These are phyloP conservation scores for Phalaenopsis hybrid DNA, from an alignment of 116 monocot species.

Conservation along the genomic window DNA sequence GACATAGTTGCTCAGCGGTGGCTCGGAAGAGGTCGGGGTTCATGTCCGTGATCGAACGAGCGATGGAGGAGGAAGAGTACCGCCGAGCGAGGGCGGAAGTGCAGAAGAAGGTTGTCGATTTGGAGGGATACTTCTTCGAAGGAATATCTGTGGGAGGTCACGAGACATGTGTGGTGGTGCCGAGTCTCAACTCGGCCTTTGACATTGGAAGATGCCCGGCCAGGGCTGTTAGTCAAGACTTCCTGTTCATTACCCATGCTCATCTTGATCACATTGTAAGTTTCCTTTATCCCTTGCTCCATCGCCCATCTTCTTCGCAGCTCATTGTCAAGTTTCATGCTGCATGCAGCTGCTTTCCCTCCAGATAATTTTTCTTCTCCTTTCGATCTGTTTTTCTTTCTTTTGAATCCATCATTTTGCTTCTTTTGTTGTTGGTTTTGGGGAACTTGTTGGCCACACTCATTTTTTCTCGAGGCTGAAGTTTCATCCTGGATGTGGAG, in stretches of 20 bases:
- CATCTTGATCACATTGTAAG: slow-evolving; percentile 97
- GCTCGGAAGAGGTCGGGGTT: slow-evolving; percentile 36
- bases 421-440: no score
- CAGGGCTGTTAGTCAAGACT: slow-evolving; percentile 77
- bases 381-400: no score
- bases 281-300: background rate
- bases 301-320: no score
- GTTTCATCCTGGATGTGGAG: no score
- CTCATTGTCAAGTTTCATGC: no score
- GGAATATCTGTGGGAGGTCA: slow-evolving; percentile 83
- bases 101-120: slow-evolving; percentile 63
- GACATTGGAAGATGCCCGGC: slow-evolving; percentile 87
- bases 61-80: slow-evolving; percentile 87
- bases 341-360: no score
- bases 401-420: no score
- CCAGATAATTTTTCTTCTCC: no score
- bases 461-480: no score
- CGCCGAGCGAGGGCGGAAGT: slow-evolving; percentile 76
- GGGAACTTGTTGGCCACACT: no score
- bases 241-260: slow-evolving; percentile 88
- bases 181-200: slow-evolving; percentile 72
- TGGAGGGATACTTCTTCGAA: slow-evolving; percentile 76
- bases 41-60: slow-evolving; percentile 59
- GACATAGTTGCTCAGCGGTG: background rate
- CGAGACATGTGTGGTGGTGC: slow-evolving; percentile 84